These are phyloP conservation scores for Narthecium ossifragum DNA, from an alignment of 106 monocot species.

Conservation along the genomic window DNA sequence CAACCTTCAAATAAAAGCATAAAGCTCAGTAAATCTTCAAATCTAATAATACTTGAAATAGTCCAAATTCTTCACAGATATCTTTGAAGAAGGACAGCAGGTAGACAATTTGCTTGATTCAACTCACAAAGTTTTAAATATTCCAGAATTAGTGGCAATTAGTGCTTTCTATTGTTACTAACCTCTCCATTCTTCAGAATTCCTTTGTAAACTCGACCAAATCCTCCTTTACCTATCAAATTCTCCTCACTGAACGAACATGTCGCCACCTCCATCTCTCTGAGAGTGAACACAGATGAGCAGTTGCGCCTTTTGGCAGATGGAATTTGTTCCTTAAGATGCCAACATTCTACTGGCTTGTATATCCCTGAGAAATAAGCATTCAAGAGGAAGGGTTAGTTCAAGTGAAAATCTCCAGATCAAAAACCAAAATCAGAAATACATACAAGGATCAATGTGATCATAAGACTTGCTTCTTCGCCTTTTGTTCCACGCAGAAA, in stretches of 20 bases:
- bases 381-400: not conserved
- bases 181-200: slow-evolving; percentile 61
- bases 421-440: not conserved
- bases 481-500: slow-evolving; percentile 80
- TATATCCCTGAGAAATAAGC: slow-evolving; percentile 52
- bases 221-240: slow-evolving; percentile 84
- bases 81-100: too few species aligned
- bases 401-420: not conserved
- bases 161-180: too few species aligned
- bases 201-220: slow-evolving; percentile 81
- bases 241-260: slow-evolving; percentile 58
- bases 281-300: slow-evolving; percentile 64
- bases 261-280: slow-evolving; percentile 89
- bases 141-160: too few species aligned
- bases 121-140: too few species aligned
- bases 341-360: slow-evolving; percentile 67
- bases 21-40: slow-evolving; percentile 2
- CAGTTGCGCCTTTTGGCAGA: slow-evolving; percentile 36
- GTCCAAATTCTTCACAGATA: too few species aligned
- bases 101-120: too few species aligned
- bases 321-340: slow-evolving; percentile 37
- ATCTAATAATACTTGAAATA: too few species aligned
- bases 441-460: slow-evolving; percentile 62
- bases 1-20: slow-evolving; percentile 44
- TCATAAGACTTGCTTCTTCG: slow-evolving; percentile 74